phyloP scores from a whole-genome alignment of 768 basidiomycete genomes.

The Russula ochroleuca region DNA sequence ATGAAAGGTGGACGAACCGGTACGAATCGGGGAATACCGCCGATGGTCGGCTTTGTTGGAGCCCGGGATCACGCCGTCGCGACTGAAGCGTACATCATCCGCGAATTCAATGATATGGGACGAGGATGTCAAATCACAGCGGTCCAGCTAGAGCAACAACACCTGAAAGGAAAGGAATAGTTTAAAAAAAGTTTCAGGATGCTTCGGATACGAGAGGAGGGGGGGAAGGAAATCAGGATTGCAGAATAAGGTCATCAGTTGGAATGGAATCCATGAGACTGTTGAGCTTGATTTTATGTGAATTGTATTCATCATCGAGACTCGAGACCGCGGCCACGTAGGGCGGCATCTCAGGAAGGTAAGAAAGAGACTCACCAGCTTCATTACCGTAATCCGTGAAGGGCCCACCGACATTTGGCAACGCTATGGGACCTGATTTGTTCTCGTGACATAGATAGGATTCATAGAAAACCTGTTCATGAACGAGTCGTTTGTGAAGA shows the following conservation, averaged over 20 bases:
- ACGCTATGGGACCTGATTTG: too few species aligned
- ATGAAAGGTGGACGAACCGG: conserved; percentile 41
- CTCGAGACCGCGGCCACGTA: neutral
- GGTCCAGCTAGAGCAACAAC: neutral
- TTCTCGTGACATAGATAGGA: too few species aligned
- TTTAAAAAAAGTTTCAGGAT: neutral
- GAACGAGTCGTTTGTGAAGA: too few species aligned
- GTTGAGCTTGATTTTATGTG: conserved; percentile 47
- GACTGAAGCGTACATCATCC: conserved; percentile 83
- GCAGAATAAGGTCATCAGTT: conserved; percentile 43
- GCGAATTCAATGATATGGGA: conserved; percentile 71
- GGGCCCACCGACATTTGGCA: neutral
- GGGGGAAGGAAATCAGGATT: conserved; percentile 38
- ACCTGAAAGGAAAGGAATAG: conserved; percentile 1
- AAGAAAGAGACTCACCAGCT: conserved; percentile 7
- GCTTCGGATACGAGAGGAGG: neutral
- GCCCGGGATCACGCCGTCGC: conserved; percentile 70
- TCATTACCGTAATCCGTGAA: neutral
- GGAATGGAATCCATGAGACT: conserved; percentile 43
- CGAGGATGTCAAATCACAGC: neutral
- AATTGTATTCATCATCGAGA: conserved; percentile 38
- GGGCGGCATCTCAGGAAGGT: neutral
- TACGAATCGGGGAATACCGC: conserved; percentile 62
- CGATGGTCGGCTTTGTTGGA: conserved; percentile 55
- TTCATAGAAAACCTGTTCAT: too few species aligned